phyloP scores from a whole-genome alignment of 768 basidiomycete species.

The Strobilomyces dryophilus region DNA sequence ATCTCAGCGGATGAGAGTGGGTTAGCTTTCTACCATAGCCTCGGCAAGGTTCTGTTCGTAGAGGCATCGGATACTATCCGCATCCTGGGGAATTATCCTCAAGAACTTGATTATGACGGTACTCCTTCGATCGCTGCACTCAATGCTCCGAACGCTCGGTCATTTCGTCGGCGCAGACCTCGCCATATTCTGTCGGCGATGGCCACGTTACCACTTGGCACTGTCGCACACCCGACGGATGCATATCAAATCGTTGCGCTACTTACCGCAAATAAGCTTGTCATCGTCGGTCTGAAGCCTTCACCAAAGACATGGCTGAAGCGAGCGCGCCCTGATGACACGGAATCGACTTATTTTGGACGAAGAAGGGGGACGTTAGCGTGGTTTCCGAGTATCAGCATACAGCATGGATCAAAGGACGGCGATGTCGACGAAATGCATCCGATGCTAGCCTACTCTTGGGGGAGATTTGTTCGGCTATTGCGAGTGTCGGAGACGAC shows the following conservation, averaged over 20 bases:
- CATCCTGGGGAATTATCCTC: slow-evolving; percentile 88
- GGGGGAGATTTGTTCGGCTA: slow-evolving; percentile 68
- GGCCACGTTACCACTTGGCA: slow-evolving; percentile 78
- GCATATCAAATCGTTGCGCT: slow-evolving; percentile 76
- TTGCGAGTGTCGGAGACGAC: slow-evolving; percentile 62
- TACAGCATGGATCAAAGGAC: slow-evolving; percentile 22
- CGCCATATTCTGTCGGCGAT: slow-evolving; percentile 74
- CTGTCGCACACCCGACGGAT: slow-evolving; percentile 71
- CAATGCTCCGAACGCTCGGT: slow-evolving; percentile 21
- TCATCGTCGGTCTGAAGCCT: slow-evolving; percentile 91
- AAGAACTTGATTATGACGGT: slow-evolving; percentile 28
- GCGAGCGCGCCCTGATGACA: slow-evolving; percentile 51
- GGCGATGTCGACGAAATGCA: slow-evolving; percentile 27
- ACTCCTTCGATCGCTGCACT: slow-evolving; percentile 12
- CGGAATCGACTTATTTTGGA: slow-evolving; percentile 38
- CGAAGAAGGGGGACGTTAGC: slow-evolving; percentile 63
- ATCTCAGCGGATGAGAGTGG: slow-evolving; percentile 89
- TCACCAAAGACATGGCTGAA: slow-evolving; percentile 91
- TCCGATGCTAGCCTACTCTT: slow-evolving; percentile 80
- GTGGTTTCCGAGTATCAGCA: slow-evolving; percentile 72
- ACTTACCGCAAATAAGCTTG: slow-evolving; percentile 85
- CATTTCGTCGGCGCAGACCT: slow-evolving; percentile 42
- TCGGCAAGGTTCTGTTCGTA: slow-evolving; percentile 92
- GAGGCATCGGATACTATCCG: slow-evolving; percentile 93
- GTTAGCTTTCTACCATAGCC: slow-evolving; percentile 89